Evolutionary conservation across 1,284 basidiomycete species (phyloP).

Genomic region (Pseudozyma sp.): DNA sequence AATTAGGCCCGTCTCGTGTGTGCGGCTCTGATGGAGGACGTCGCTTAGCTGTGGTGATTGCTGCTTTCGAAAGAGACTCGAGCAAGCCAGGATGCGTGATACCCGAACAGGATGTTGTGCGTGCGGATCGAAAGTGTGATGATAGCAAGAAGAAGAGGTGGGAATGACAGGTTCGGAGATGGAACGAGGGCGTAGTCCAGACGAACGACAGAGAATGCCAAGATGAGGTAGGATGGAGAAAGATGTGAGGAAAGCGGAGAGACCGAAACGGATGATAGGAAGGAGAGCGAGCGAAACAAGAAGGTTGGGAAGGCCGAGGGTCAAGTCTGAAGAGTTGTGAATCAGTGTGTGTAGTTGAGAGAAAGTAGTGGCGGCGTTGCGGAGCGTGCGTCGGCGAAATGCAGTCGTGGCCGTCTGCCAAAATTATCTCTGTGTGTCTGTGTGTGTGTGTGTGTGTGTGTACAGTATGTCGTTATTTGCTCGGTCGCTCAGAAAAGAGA

Average conservation of each 20-base stretch:
- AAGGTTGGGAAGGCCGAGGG: conserved; percentile 3
- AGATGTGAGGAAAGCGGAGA: neutral
- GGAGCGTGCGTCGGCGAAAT: conserved; percentile 19
- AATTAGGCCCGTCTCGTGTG: too few relatives aligned
- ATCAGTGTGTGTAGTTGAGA: neutral
- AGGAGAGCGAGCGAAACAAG: neutral
- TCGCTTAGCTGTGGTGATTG: too few relatives aligned
- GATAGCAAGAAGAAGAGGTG: too few relatives aligned
- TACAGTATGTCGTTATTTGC: too few relatives aligned
- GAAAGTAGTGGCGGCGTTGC: neutral
- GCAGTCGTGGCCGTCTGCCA: conserved; percentile 1
- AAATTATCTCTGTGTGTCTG: too few relatives aligned
- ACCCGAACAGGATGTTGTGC: too few relatives aligned
- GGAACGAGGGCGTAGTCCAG: neutral
- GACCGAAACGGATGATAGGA: neutral
- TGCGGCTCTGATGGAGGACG: too few relatives aligned
- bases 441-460: neutral
- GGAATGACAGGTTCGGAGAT: neutral
- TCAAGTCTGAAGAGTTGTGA: neutral
- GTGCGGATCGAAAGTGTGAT: too few relatives aligned
- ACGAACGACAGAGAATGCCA: neutral
- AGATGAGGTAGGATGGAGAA: neutral
- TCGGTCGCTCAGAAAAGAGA: too few relatives aligned
- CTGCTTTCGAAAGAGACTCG: too few relatives aligned
- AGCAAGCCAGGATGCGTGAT: too few relatives aligned